Evolutionary conservation across 2,329 filamentous ascomycete species (phyloP).

Genomic region (Phialemoniopsis sp.): DNA sequence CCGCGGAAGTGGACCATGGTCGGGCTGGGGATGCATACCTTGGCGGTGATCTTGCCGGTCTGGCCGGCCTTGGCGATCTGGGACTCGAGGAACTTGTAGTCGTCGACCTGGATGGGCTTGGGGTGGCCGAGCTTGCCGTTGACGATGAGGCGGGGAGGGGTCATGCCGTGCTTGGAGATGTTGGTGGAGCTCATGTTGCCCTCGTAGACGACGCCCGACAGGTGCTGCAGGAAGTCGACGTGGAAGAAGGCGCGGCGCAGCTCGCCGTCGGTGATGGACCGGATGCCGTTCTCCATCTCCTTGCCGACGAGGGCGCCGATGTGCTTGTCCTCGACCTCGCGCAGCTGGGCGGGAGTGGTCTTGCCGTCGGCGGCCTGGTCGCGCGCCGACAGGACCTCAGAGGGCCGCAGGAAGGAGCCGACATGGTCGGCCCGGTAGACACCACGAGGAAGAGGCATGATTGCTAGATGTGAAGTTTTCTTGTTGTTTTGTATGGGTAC

Average conservation of each 20-base stretch:
- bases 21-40: conserved; percentile 53
- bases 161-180: conserved; percentile 41
- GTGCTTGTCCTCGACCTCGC: conserved; percentile 44
- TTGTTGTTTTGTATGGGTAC: too few relatives aligned
- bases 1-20: conserved; percentile 60
- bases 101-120: conserved; percentile 49
- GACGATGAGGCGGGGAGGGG: conserved; percentile 49
- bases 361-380: conserved; percentile 38
- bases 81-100: conserved; percentile 48
- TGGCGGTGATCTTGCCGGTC: conserved; percentile 34
- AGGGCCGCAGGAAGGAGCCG: conserved; percentile 49
- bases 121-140: conserved; percentile 50
- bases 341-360: conserved; percentile 36
- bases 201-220: conserved; percentile 47
- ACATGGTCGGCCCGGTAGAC: conserved; percentile 51
- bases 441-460: conserved; percentile 33
- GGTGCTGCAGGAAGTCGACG: conserved; percentile 52
- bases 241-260: conserved; percentile 55
- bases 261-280: conserved; percentile 50
- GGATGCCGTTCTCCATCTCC: conserved; percentile 43
- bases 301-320: conserved; percentile 42
- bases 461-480: conserved; percentile 1
- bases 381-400: conserved; percentile 42
- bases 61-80: conserved; percentile 29
- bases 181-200: conserved; percentile 37